Base-by-base conservation (phyloP, 345 rosid genomes). In the Punica granatum region DNA sequence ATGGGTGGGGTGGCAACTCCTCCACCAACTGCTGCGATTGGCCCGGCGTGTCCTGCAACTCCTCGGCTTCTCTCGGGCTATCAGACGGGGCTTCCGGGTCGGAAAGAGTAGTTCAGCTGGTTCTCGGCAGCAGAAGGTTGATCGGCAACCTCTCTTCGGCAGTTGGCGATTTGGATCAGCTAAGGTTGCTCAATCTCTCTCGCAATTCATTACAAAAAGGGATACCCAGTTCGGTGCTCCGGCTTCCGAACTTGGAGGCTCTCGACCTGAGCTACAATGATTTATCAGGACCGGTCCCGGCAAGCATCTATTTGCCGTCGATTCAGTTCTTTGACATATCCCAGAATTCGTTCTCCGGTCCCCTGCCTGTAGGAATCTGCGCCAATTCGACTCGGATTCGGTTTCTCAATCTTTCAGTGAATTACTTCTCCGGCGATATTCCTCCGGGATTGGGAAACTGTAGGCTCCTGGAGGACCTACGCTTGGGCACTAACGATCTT, bases 21-120 rank as follows among this genome's bases (percentile, higher is more conserved):
- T 78, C 82, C 7, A 18, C 54, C 41, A 79, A 80, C 63, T 90
- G 94, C 80, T 85, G 97, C 60, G 31, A 42, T 33, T 90, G 95
- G 95, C 63, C 48, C 10, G 97, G 94, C 70, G 62, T 88, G 79
- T 65, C 74, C 35, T 88, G 93, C 72, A 73, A 72, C 25, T 68
- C 87, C 69, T 67, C 82, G 16, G 74, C 85, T 72, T 78, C 84
- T 26, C 80, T 77, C 46, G 42, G 72, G 51, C 72, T 72, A 31
- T 64, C n/a, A 26, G 32, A 35, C 4, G 37, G 39, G 18, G 25
- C 68, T 23, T 36, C 74, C 31, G 43, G 33, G 19, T 11, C 69
- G 30, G 64, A 56, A 14, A 42, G 74, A 30, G 74, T 71, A 25
- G 65, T 71, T 19, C 64, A 18, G 34, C n/a, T 71, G 44, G 58